Evolutionary conservation across 75 land plant species (phyloP), one percentile per base, ranked within the genome.

Genomic region (Picea glauca): DNA sequence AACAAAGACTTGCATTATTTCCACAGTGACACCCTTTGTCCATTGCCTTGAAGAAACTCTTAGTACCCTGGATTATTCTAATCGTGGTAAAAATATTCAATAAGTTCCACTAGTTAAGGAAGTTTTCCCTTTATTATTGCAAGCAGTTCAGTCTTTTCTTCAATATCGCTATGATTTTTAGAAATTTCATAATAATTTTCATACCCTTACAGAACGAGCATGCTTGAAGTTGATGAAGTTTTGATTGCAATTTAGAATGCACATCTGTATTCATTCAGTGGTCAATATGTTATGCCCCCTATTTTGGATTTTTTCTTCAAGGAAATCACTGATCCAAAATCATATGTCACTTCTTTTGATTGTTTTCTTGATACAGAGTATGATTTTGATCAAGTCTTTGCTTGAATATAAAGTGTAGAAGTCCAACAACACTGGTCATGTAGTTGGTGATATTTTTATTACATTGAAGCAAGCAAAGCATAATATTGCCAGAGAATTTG

Each of bases 221-320:
- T 90, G 96, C 74, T 82, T 85, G 80, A 98, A 96, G 83, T 76
- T 98, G 83, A 87, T 98, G 93, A 98, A 98, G 84, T 87, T 67
- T 70, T 98, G 76, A 77, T 89, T 74, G 76, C 86, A 76, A 79
- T 98, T 72, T 94, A 92, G 80, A 60, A 46, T 17, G 84, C 86
- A 59, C 99, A 98, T 93, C 99, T 98, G 35, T 98, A 87, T 86
- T 92, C 98, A n/a, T 98, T 98, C 85, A 91, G 94, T 73, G 90
- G 90, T 67, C 78, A 84, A 46, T 17, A 58, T 74, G 91, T 98
- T 58, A 87, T 95, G 70, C 89, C 88, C 21, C 88, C 87, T 46
- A 87, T 91, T n/a, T 63, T 95, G 79, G 93, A 95, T 6, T 95
- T 95, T 81, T 93, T 91, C 85, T 90, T 90, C 74, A 84, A 84